Evolutionary conservation across 441 rosid species (phyloP), one percentile per base, ranked within the genome.

Genomic region (Pelargonium citronellum): DNA sequence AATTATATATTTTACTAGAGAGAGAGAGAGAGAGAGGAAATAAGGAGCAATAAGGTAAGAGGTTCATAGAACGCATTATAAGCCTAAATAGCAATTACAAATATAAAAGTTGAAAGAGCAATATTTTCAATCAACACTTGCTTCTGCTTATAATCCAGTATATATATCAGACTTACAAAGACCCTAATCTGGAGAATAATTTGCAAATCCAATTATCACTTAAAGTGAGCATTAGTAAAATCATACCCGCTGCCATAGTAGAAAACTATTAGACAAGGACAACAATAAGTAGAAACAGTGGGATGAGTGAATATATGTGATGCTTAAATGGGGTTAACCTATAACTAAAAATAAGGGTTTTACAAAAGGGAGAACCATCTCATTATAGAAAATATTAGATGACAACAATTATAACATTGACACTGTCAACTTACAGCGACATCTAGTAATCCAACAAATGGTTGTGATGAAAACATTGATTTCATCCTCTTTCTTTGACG

Each of bases 391-490:
- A 60, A 24, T 61, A 58, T 22, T 51, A 27, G 7, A 62, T 66
- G 70, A 71, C 16, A 66, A 66, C 16, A 20, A 68, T 55, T 60
- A 53, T 55, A 67, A 66, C 46, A 70, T 34, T 44, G 55, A 78
- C 11, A 75, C 66, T 70, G 68, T 61, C 43, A 71, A 85, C 98
- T 95, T 86, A 95, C 99, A 79, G 96, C 98, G 69, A 92, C 83
- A 82, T 91, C 91, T 75, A 95, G 81, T 73, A 95, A 79, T 72
- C 96, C 99, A 79, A 83, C 78, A 76, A 77, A 83, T 19, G 98
- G 99, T 69, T 78, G 75, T 16, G 83, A 82, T 46, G 84, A 77
- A 79, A 87, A 81, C 73, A 78, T 53, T 47, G 77, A 69, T 67
- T 77, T 85, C 75, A 83, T 67, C 78, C 78, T 82, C 82, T 75